These are phyloP conservation scores for Calonectria montana DNA, from an alignment of 2,329 filamentous ascomycete genomes.

Conservation along the genomic window DNA sequence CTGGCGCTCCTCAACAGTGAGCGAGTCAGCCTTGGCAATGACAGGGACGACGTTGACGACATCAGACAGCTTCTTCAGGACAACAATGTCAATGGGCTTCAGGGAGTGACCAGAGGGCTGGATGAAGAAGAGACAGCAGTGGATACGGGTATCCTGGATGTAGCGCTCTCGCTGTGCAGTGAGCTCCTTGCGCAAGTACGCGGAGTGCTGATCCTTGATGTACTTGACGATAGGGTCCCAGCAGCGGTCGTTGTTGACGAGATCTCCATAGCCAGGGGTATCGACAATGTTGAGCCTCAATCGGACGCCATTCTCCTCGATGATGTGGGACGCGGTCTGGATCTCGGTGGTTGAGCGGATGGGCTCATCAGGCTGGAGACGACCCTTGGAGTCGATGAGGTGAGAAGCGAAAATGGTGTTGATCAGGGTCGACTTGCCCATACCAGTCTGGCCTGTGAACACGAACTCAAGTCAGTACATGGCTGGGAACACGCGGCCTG, in stretches of 20 bases:
- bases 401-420: conserved; percentile 99
- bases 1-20: conserved; percentile 94
- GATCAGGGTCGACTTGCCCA: conserved; percentile 98
- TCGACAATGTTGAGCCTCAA: conserved; percentile 98
- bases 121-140: conserved; percentile 99
- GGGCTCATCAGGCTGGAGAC: conserved; percentile 90
- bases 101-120: conserved; percentile 97
- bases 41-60: conserved; percentile 99
- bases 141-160: conserved; percentile 98
- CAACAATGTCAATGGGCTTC: conserved; percentile 99
- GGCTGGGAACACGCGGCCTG: conserved; percentile 17
- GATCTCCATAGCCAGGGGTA: conserved; percentile 96
- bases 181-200: conserved; percentile 98
- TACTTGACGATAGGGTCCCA: conserved; percentile 99
- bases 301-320: conserved; percentile 99
- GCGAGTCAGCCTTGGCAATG: conserved; percentile 96
- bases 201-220: conserved; percentile 99
- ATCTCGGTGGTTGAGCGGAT: conserved; percentile 98
- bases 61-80: conserved; percentile 99
- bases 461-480: conserved; percentile 31
- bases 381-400: conserved; percentile 98
- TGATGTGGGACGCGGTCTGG: conserved; percentile 96
- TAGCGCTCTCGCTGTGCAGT: conserved; percentile 99
- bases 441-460: conserved; percentile 87
- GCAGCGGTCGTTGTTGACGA: conserved; percentile 99